phyloP scores from a whole-genome alignment of 441 rosid species.

The Viola pubescens region DNA sequence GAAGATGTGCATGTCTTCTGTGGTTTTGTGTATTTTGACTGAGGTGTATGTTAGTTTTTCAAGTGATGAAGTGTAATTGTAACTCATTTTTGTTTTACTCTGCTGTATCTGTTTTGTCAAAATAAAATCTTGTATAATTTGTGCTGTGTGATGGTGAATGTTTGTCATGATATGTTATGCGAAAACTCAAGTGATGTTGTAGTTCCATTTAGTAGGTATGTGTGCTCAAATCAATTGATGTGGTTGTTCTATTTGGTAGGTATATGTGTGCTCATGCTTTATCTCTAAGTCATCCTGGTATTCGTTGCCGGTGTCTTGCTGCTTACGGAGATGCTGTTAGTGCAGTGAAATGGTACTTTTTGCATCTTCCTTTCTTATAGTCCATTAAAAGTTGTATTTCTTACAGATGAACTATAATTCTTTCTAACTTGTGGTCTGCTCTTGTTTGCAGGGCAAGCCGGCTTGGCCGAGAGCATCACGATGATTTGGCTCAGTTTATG shows the following conservation, averaged over 20 bases:
- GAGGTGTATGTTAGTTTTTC: too few relatives aligned
- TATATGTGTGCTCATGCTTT: conserved; percentile 97
- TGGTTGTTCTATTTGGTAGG: conserved; percentile 35
- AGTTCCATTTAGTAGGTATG: too few relatives aligned
- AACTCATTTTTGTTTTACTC: too few relatives aligned
- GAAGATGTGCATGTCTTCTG: too few relatives aligned
- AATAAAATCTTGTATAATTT: too few relatives aligned
- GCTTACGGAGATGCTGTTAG: conserved; percentile 98
- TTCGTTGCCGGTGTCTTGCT: conserved; percentile 96
- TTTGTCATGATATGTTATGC: too few relatives aligned
- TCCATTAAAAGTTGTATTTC: not conserved
- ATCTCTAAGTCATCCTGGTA: conserved; percentile 95
- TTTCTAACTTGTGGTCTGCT: conserved; percentile 14
- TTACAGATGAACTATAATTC: conserved; percentile 12
- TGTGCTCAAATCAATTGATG: not conserved
- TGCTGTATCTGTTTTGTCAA: too few relatives aligned
- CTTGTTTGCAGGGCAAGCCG: conserved; percentile 81
- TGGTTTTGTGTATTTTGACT: too few relatives aligned
- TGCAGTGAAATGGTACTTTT: conserved; percentile 88
- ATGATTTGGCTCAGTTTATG: conserved; percentile 95
- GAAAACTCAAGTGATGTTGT: too few relatives aligned
- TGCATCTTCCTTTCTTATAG: conserved; percentile 4
- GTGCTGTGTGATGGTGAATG: too few relatives aligned
- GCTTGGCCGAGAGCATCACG: conserved; percentile 99
- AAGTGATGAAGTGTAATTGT: too few relatives aligned